Conservation (phyloP, 805 yeast species). For the Ogataea paradorogensis region DNA sequence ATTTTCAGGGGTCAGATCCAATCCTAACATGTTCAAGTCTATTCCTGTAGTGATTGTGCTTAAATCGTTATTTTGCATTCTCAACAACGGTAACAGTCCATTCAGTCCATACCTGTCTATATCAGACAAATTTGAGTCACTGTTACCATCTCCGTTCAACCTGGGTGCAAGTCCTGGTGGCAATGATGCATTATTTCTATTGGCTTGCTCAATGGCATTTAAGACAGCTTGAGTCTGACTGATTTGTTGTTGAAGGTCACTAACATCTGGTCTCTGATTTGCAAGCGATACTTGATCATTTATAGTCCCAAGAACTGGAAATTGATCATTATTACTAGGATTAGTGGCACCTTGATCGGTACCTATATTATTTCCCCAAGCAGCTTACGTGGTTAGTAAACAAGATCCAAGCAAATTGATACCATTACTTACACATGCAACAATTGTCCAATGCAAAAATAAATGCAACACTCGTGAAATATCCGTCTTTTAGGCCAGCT, state of each 20-base stretch:
- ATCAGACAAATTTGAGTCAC: conserved; percentile 28
- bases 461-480: conserved; percentile 1
- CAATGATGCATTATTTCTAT: conserved; percentile 8
- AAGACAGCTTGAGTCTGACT: conserved; percentile 26
- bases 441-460: conserved; percentile 2
- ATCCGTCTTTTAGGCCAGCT: neutral
- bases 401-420: neutral
- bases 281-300: conserved; percentile 7
- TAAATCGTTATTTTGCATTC: conserved; percentile 60
- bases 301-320: conserved; percentile 28
- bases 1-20: conserved; percentile 49
- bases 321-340: conserved; percentile 22
- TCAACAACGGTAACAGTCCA: conserved; percentile 58
- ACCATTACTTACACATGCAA: conserved; percentile 7
- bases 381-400: conserved; percentile 6
- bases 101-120: conserved; percentile 65
- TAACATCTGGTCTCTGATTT: conserved; percentile 10
- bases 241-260: conserved; percentile 24
- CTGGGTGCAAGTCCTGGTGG: conserved; percentile 13
- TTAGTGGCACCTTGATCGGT: conserved; percentile 10
- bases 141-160: conserved; percentile 3
- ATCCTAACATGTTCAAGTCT: conserved; percentile 65
- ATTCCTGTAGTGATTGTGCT: conserved; percentile 71
- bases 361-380: conserved; percentile 11
- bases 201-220: conserved; percentile 25